These are phyloP conservation scores for Ophiorrhiza pumila DNA, from an alignment of 257 asterid species.

Conservation along the genomic window DNA sequence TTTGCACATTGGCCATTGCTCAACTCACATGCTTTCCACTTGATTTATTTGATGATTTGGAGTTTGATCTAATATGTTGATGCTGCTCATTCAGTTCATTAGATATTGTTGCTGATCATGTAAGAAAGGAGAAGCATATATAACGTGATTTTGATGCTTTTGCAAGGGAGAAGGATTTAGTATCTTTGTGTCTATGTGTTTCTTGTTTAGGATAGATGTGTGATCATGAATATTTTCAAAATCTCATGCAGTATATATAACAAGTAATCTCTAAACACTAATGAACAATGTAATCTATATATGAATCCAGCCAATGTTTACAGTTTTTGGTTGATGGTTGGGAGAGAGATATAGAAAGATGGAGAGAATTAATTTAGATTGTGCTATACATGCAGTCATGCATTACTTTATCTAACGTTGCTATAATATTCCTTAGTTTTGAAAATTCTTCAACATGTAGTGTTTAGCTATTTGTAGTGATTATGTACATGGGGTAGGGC, in stretches of 20 bases:
- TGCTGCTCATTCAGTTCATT: not conserved
- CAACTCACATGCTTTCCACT: conserved; percentile 6
- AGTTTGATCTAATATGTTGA: not conserved
- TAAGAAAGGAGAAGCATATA: not conserved
- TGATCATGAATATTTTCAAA: too few species aligned
- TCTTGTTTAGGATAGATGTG: too few species aligned
- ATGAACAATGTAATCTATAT: not conserved
- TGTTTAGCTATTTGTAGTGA: not conserved
- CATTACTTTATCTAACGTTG: not conserved
- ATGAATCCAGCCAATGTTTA: not conserved
- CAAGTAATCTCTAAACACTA: not conserved
- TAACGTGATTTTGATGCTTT: too few species aligned
- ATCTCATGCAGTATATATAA: too few species aligned
- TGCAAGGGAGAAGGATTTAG: too few species aligned
- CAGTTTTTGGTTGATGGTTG: not conserved
- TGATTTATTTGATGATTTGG: conserved; percentile 1
- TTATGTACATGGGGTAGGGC: not conserved
- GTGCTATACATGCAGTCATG: too few species aligned
- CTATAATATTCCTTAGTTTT: not conserved
- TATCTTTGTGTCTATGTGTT: too few species aligned
- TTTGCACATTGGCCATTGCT: not conserved
- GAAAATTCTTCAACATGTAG: not conserved
- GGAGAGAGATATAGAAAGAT: too few species aligned
- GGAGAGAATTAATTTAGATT: not conserved
- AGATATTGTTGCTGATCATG: not conserved